Evolutionary conservation across 2,329 filamentous ascomycete genomes (phyloP).

Genomic region (Alternaria brassicicola): DNA sequence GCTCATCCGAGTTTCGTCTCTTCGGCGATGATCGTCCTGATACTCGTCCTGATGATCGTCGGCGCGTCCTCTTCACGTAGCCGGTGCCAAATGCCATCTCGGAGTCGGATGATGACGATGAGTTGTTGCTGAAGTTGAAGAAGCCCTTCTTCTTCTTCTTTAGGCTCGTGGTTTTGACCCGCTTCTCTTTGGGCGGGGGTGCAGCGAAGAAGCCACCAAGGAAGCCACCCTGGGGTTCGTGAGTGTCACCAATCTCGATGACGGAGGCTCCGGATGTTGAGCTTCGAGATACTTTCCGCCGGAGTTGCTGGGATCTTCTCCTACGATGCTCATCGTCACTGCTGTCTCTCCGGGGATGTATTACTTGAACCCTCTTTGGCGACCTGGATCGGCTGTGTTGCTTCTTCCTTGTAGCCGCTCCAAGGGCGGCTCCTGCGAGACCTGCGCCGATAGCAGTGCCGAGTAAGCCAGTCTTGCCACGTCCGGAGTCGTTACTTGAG

Average conservation of each 20-base stretch:
- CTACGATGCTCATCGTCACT: conserved; percentile 39
- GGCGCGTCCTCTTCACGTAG: conserved; percentile 31
- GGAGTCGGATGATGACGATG: conserved; percentile 54
- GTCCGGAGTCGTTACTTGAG: conserved; percentile 49
- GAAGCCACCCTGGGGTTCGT: conserved; percentile 52
- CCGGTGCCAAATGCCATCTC: conserved; percentile 55
- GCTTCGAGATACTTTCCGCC: conserved; percentile 43
- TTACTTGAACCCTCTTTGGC: conserved; percentile 39
- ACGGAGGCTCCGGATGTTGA: conserved; percentile 60
- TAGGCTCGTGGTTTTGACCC: conserved; percentile 30
- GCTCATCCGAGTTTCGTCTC: conserved; percentile 53
- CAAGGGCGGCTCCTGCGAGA: conserved; percentile 49
- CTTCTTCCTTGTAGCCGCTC: conserved; percentile 37
- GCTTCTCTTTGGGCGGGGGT: conserved; percentile 42
- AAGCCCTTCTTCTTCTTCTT: conserved; percentile 54
- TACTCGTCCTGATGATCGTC: conserved; percentile 22
- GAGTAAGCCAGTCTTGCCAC: conserved; percentile 44
- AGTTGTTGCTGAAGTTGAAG: conserved; percentile 57
- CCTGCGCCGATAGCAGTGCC: conserved; percentile 50
- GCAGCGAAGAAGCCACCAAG: conserved; percentile 67
- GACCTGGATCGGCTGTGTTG: conserved; percentile 47
- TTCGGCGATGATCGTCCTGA: conserved; percentile 32
- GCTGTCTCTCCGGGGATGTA: conserved; percentile 36
- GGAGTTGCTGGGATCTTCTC: conserved; percentile 32
- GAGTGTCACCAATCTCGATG: conserved; percentile 68